phyloP scores from a whole-genome alignment of 106 monocot species.

The Apostasia ramifera region DNA sequence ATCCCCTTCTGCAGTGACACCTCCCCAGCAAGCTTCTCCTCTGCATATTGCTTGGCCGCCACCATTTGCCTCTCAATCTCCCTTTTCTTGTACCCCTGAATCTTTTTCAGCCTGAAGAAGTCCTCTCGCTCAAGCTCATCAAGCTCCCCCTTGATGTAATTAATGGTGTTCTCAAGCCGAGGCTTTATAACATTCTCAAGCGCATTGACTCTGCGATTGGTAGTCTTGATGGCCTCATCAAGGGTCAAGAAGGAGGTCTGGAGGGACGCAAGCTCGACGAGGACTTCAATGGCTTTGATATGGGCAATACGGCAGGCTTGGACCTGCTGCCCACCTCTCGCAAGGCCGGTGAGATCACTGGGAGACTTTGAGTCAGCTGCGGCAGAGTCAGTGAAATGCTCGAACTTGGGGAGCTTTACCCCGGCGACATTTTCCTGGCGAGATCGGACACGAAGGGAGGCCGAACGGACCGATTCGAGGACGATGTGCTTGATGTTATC shows the following conservation, averaged over 20 bases:
- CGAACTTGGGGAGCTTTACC: slow-evolving; percentile 80
- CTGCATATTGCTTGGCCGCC: slow-evolving; percentile 40
- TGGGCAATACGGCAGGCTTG: slow-evolving; percentile 83
- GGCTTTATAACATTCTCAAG: slow-evolving; percentile 97
- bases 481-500: slow-evolving; percentile 71
- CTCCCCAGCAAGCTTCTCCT: slow-evolving; percentile 39
- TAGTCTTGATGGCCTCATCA: slow-evolving; percentile 96
- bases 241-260: slow-evolving; percentile 96
- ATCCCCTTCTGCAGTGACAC: slow-evolving; percentile 58
- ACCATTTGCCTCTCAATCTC: slow-evolving; percentile 58
- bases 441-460: slow-evolving; percentile 70
- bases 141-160: slow-evolving; percentile 85
- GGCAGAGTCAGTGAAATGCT: slow-evolving; percentile 57
- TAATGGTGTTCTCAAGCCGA: slow-evolving; percentile 87
- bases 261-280: slow-evolving; percentile 88
- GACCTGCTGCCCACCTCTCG: slow-evolving; percentile 78
- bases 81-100: slow-evolving; percentile 84
- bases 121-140: slow-evolving; percentile 97
- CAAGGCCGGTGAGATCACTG: slow-evolving; percentile 72
- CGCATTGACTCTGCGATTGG: slow-evolving; percentile 91
- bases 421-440: slow-evolving; percentile 91
- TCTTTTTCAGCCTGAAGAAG: slow-evolving; percentile 95
- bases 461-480: slow-evolving; percentile 57
- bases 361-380: slow-evolving; percentile 23
- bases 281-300: slow-evolving; percentile 77